Evolutionary conservation across 2,329 filamentous ascomycete genomes (phyloP).

Genomic region (Aureobasidium sp.): DNA sequence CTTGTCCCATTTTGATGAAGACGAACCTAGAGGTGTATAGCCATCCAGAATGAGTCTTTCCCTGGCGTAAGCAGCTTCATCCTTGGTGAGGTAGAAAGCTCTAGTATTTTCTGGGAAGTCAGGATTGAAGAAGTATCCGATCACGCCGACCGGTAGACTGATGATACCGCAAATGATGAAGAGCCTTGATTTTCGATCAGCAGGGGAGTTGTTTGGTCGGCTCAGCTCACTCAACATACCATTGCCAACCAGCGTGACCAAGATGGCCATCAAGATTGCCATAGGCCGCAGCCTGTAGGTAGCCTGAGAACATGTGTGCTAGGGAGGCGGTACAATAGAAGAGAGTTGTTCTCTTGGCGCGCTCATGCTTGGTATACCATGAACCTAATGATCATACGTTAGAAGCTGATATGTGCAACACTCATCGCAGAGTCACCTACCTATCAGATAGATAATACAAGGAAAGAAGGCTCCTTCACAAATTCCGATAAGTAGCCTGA

Average conservation of each 20-base stretch:
- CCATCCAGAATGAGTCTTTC: constrained; percentile 34
- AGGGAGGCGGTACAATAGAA: constrained; percentile 48
- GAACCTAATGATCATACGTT: neutral
- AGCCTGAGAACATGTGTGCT: constrained; percentile 54
- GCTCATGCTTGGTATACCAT: constrained; percentile 19
- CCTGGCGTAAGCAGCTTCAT: constrained; percentile 43
- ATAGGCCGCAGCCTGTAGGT: constrained; percentile 51
- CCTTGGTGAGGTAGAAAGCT: constrained; percentile 38
- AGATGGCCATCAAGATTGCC: constrained; percentile 39
- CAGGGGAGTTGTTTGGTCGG: neutral
- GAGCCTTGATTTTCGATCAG: constrained; percentile 17
- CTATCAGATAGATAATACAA: constrained; percentile 16
- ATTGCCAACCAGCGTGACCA: constrained; percentile 51
- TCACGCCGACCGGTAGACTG: constrained; percentile 46
- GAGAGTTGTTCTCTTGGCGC: constrained; percentile 41
- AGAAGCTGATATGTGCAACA: neutral
- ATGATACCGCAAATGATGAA: constrained; percentile 36
- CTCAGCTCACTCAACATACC: constrained; percentile 18
- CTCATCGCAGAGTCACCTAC: neutral
- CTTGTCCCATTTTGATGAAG: constrained; percentile 34
- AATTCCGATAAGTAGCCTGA: constrained; percentile 18
- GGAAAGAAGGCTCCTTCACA: constrained; percentile 22
- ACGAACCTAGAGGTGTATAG: constrained; percentile 3
- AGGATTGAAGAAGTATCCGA: constrained; percentile 51
- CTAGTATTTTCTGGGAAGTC: constrained; percentile 38